Base-by-base conservation (phyloP, 2,329 filamentous ascomycete species). In the Phialophora chinensis region DNA sequence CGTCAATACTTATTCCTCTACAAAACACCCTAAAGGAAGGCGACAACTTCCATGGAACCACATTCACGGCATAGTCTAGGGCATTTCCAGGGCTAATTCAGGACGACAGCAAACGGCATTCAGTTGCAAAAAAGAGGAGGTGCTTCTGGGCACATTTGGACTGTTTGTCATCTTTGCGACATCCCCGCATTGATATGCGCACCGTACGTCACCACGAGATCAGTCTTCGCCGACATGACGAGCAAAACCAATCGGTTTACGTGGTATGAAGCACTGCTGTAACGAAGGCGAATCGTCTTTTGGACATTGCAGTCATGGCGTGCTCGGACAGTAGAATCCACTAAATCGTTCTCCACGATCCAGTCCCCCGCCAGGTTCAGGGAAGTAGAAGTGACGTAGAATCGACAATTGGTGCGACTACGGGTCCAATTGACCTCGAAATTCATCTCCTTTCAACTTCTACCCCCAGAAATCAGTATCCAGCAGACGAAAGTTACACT, bases 171-270 rank as follows among this genome's bases (percentile, higher is more conserved):
- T 10, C 27, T 5, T 52, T 5, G 4, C 10, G 27, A 50, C 47
- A 11, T 52, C 49, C 49, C 49, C 49, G 49, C 49, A 52, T 25
- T 27, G 23, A 27, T 5, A 23, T 11, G 14, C 49, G 49, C 20
- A 0, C 25, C 17, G 2, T 25, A 52, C 49, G 49, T 52, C 49
- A 52, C 10, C 23, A 12, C 49, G 5, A 12, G 23, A 11, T 52
- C 20, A 12, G 49, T 11, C 23, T 17, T 52, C 23, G 23, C 4
- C 8, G 6, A 52, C 8, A 23, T 6, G 49, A 25, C 49, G 20
- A 52, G 20, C 23, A 23, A 52, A 17, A 17, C 49, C 49, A 52
- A 52, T 52, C 47, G 23, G 23, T 52, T 52, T 52, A 29, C 49
- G 23, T 52, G 49, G 27, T 5, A 29, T 11, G 49, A 52, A 52